phyloP scores from a whole-genome alignment of 208 protist species.

The Sergeia podlipaevii region DNA sequence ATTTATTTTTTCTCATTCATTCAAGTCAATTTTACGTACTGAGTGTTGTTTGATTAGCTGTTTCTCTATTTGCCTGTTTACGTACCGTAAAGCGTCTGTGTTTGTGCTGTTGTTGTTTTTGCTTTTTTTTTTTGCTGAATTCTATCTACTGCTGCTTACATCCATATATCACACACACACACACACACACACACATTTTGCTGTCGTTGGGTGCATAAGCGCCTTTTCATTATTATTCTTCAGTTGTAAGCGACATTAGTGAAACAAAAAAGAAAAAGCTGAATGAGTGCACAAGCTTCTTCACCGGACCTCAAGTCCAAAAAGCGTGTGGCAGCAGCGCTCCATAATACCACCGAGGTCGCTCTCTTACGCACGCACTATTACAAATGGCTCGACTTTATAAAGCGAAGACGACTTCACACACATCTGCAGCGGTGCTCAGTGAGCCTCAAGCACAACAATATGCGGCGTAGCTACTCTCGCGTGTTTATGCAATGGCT shows the following conservation, averaged over 20 bases:
- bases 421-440: conserved; percentile 66
- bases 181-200: conserved; percentile 3
- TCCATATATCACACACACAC: neutral
- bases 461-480: conserved; percentile 29
- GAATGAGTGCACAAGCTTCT: conserved; percentile 8
- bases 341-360: conserved; percentile 1
- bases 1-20: neutral
- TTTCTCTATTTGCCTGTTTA: neutral
- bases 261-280: conserved; percentile 5
- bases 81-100: too few relatives aligned
- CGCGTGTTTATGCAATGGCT: conserved; percentile 69
- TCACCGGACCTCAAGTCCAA: too few relatives aligned
- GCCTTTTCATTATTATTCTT: neutral
- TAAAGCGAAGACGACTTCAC: conserved; percentile 24
- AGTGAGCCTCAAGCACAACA: conserved; percentile 49
- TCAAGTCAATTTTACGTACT: neutral
- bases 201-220: conserved; percentile 5
- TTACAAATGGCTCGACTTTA: conserved; percentile 28
- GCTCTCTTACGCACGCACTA: conserved; percentile 25
- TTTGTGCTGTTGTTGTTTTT: neutral
- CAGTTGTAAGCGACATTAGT: neutral
- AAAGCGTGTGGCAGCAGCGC: neutral
- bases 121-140: neutral
- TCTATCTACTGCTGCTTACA: neutral
- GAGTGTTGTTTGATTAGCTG: conserved; percentile 13